Conservation (phyloP, 257 asterid genomes). For the Euphrasia confusa region DNA sequence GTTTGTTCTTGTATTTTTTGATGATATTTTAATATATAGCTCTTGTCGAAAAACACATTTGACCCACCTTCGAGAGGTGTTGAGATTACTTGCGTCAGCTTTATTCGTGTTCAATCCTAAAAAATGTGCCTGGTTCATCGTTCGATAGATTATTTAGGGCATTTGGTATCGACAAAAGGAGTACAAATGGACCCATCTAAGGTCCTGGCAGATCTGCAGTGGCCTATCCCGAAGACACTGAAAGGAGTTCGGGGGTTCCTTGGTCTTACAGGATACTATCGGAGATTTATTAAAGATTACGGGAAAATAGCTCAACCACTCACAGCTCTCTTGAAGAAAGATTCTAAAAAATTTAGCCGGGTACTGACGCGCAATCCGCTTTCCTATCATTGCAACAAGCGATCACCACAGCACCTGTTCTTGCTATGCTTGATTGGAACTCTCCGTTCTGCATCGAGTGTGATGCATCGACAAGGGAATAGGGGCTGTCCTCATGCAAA, state of each 20-base stretch:
- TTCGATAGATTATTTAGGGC: neutral
- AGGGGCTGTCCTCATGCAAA: neutral
- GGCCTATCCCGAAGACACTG: neutral
- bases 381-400: neutral
- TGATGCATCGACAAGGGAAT: neutral
- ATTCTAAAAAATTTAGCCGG: neutral
- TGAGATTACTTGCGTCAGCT: neutral
- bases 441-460: no score
- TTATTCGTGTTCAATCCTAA: neutral
- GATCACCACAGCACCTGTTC: neutral
- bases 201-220: neutral
- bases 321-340: neutral
- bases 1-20: neutral
- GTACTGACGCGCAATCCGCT: neutral
- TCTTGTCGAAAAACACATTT: neutral
- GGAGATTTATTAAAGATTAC: neutral
- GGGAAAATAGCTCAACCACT: neutral
- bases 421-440: no score
- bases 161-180: neutral
- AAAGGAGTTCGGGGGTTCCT: neutral
- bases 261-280: neutral
- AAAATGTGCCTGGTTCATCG: neutral
- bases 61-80: no score
- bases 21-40: neutral
- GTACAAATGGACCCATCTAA: neutral